Conservation (phyloP, 2,329 filamentous ascomycete genomes). For the Claviceps sp. region DNA sequence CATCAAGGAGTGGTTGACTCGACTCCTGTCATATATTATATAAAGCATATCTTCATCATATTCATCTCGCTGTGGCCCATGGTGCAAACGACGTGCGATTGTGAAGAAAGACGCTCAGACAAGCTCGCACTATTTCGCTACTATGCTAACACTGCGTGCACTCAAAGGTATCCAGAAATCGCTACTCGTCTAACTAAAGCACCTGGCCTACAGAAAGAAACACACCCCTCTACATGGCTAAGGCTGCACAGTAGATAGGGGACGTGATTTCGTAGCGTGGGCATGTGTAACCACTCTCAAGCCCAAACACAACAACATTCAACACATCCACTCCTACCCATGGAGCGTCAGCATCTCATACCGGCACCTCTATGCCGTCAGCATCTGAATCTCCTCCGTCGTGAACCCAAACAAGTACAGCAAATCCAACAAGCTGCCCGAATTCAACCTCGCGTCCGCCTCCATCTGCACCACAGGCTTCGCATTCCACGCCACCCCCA, state of each 20-base stretch:
- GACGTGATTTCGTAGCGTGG: too few species aligned
- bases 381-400: conserved; percentile 37
- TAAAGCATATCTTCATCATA: too few species aligned
- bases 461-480: conserved; percentile 72
- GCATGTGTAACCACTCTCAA: too few species aligned
- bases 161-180: background rate
- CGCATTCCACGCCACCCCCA: conserved; percentile 74
- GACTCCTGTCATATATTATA: too few species aligned
- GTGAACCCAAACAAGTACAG: conserved; percentile 63
- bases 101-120: background rate
- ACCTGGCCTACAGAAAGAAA: too few species aligned
- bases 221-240: too few species aligned
- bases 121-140: background rate
- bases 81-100: background rate
- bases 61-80: background rate
- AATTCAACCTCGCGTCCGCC: conserved; percentile 60
- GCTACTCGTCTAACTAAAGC: too few species aligned
- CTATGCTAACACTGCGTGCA: background rate
- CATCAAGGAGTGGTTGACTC: too few species aligned
- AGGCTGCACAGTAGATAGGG: too few species aligned
- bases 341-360: too few species aligned
- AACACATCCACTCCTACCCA: too few species aligned
- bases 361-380: conserved; percentile 5
- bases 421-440: conserved; percentile 55
- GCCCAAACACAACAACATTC: too few species aligned